Percentiles rank a stretch among this genome's conserved stretches.
Evolutionary conservation across 2,329 filamentous ascomycete genomes (phyloP).

Genomic region (Paramyrothecium sp.): DNA sequence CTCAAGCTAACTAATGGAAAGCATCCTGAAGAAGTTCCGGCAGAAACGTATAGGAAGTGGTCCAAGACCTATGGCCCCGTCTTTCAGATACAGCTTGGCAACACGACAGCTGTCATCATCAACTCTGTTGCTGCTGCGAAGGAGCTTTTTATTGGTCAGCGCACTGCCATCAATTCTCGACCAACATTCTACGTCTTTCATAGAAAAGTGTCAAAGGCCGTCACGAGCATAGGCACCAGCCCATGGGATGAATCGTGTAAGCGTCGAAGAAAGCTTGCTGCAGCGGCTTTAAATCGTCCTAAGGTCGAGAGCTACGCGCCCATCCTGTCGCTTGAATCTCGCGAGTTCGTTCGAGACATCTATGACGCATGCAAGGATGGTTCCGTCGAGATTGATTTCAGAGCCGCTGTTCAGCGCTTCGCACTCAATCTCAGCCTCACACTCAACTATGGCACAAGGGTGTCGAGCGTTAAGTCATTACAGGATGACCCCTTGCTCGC

Average conservation of each 20-base stretch:
- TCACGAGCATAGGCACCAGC: constrained; percentile 80
- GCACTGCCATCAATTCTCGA: constrained; percentile 73
- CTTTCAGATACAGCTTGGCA: constrained; percentile 68
- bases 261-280: constrained; percentile 71
- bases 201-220: constrained; percentile 38
- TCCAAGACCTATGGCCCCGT: constrained; percentile 20
- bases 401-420: constrained; percentile 71
- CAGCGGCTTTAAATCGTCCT: constrained; percentile 74
- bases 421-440: constrained; percentile 76
- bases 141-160: constrained; percentile 75
- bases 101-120: constrained; percentile 65
- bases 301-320: constrained; percentile 79
- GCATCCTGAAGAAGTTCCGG: too few species aligned
- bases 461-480: constrained; percentile 41
- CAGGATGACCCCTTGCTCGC: constrained; percentile 66
- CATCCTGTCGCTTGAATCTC: constrained; percentile 76
- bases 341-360: constrained; percentile 70
- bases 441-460: constrained; percentile 76
- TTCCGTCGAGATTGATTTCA: constrained; percentile 63
- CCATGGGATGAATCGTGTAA: constrained; percentile 85
- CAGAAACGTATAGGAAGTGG: too few species aligned
- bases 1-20: too few species aligned
- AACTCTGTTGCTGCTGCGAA: constrained; percentile 75
- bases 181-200: constrained; percentile 82
- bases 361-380: constrained; percentile 63